phyloP scores from a whole-genome alignment of 257 asterid genomes.

The Nicotiana tomentosiformis region DNA sequence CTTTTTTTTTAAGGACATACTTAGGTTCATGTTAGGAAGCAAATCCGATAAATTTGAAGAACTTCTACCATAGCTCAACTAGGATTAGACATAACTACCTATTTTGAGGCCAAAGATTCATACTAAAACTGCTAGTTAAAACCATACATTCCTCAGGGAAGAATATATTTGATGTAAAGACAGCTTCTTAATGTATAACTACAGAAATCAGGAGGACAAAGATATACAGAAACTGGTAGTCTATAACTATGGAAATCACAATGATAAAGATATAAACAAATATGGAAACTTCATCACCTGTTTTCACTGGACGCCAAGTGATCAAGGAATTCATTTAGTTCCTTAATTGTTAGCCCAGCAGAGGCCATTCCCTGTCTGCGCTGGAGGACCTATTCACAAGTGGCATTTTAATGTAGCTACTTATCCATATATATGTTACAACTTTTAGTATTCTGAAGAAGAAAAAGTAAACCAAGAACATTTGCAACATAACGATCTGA shows the following conservation, averaged over 20 bases:
- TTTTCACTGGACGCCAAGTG: conserved; percentile 70
- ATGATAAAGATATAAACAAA: not conserved
- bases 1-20: not conserved
- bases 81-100: not conserved
- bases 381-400: conserved; percentile 56
- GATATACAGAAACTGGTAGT: not conserved
- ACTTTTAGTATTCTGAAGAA: not conserved
- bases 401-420: not conserved
- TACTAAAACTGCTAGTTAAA: not conserved
- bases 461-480: not conserved
- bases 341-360: conserved; percentile 64
- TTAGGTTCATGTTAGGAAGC: not conserved
- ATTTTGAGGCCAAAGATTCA: not conserved
- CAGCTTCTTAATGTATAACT: not conserved
- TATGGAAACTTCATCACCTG: conserved; percentile 36
- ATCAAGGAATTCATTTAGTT: conserved; percentile 81
- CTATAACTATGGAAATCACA: not conserved
- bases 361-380: conserved; percentile 79
- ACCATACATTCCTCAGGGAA: not conserved
- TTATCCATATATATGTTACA: not conserved
- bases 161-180: not conserved
- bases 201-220: not conserved
- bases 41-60: not conserved
- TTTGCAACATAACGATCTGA: not conserved
- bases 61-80: not conserved